These are phyloP conservation scores for Sphaerosporella brunnea DNA, from an alignment of 495 filamentous ascomycete species.

Conservation along the genomic window DNA sequence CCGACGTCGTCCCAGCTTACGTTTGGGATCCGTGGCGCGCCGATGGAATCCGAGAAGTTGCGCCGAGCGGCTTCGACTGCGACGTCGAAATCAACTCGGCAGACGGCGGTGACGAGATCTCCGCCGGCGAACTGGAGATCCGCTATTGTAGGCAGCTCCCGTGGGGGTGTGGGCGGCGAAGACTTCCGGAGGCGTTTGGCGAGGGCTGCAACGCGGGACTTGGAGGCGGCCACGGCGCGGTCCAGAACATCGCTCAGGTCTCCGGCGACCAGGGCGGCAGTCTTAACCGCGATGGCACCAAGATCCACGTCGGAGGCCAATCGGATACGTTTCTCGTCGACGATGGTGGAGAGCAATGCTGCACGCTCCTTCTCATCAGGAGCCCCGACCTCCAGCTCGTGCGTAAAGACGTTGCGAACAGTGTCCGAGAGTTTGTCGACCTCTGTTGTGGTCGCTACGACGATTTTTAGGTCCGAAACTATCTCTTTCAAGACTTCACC, in stretches of 20 bases:
- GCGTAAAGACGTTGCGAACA: constrained; percentile 76
- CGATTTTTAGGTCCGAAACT: constrained; percentile 49
- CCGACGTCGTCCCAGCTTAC: constrained; percentile 95
- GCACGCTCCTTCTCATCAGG: constrained; percentile 87
- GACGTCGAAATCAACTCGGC: constrained; percentile 70
- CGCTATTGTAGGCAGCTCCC: constrained; percentile 33
- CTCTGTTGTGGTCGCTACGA: constrained; percentile 87
- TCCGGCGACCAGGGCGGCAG: constrained; percentile 83
- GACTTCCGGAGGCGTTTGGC: constrained; percentile 28
- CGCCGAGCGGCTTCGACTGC: constrained; percentile 88
- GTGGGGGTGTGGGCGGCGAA: background rate
- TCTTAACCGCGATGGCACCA: constrained; percentile 71
- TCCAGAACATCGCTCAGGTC: constrained; percentile 90
- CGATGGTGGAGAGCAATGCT: constrained; percentile 59
- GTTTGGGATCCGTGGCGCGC: constrained; percentile 94
- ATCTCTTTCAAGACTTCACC: constrained; percentile 65
- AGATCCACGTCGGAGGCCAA: constrained; percentile 69
- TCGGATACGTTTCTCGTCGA: constrained; percentile 53
- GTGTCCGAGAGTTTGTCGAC: constrained; percentile 85
- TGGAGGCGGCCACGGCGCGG: constrained; percentile 58
- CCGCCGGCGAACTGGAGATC: constrained; percentile 88
- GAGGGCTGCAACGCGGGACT: constrained; percentile 52
- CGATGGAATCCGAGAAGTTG: constrained; percentile 94
- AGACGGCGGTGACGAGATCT: constrained; percentile 53
- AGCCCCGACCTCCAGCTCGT: constrained; percentile 84